Conservation (phyloP, 495 filamentous ascomycete genomes). For the Bryoglossum gracile region DNA sequence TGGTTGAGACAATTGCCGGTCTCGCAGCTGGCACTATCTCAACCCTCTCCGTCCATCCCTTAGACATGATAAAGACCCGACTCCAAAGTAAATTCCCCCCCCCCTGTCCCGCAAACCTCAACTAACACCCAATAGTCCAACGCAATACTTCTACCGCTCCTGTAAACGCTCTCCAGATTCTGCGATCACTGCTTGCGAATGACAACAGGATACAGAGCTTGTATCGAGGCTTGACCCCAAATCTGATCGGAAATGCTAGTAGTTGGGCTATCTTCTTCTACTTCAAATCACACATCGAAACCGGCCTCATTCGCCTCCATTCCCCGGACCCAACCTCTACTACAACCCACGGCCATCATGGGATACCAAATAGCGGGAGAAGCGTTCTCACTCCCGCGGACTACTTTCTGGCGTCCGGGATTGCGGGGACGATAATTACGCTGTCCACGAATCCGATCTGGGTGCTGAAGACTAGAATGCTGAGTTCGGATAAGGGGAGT, state of each 20-base stretch:
- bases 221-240: conserved; percentile 85
- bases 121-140: conserved; percentile 18
- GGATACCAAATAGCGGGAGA: background rate
- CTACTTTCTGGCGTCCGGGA: conserved; percentile 75
- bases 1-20: conserved; percentile 85
- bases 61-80: conserved; percentile 93
- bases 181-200: conserved; percentile 35
- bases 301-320: conserved; percentile 19
- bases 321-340: background rate
- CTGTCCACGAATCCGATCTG: conserved; percentile 91
- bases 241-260: conserved; percentile 81
- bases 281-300: conserved; percentile 45
- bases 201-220: conserved; percentile 51
- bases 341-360: background rate
- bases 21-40: conserved; percentile 81
- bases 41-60: conserved; percentile 75
- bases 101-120: background rate
- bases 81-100: conserved; percentile 60
- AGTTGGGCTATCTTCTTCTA: conserved; percentile 92
- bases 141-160: conserved; percentile 22
- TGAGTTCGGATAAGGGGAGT: conserved; percentile 64
- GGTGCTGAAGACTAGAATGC: conserved; percentile 98
- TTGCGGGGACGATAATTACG: conserved; percentile 67
- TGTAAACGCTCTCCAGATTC: conserved; percentile 36
- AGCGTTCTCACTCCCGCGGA: conserved; percentile 49